Evolutionary conservation across 1,139 yeast genomes (phyloP).

Genomic region (Kodamaea suecica): DNA sequence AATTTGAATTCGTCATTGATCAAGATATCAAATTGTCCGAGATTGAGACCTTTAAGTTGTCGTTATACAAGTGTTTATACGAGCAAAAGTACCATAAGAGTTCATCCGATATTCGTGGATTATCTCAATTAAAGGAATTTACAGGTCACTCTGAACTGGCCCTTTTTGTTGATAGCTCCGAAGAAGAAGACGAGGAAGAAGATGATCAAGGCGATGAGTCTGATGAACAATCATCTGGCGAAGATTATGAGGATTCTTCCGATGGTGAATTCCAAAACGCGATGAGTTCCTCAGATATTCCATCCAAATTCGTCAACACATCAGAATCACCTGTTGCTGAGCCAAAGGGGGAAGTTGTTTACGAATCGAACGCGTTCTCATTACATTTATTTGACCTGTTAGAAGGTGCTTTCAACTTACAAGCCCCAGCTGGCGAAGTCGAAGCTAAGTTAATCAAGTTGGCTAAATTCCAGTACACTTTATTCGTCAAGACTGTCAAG

Average conservation of each 20-base stretch:
- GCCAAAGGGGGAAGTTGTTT: constrained; percentile 14
- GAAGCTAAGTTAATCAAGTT: constrained; percentile 41
- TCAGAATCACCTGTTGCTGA: neutral
- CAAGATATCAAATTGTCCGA: constrained; percentile 54
- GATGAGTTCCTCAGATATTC: constrained; percentile 1
- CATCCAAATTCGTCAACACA: constrained; percentile 5
- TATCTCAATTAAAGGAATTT: constrained; percentile 55
- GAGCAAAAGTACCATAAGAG: constrained; percentile 68
- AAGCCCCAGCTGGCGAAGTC: constrained; percentile 21
- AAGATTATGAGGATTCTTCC: neutral
- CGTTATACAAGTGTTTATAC: constrained; percentile 67
- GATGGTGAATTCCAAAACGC: constrained; percentile 19
- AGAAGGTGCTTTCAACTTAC: constrained; percentile 48
- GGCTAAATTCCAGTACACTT: constrained; percentile 52
- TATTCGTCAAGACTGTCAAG: constrained; percentile 34
- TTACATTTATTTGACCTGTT: constrained; percentile 57
- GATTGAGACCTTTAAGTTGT: constrained; percentile 61
- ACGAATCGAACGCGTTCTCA: constrained; percentile 16
- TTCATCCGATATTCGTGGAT: constrained; percentile 43
- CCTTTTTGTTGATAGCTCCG: constrained; percentile 5
- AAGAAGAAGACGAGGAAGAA: constrained; percentile 13
- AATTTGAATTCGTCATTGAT: constrained; percentile 72
- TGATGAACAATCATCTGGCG: constrained; percentile 4
- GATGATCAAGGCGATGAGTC: constrained; percentile 9
- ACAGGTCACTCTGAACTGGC: constrained; percentile 11